Base-by-base conservation (phyloP, 345 rosid species). In the Sapria himalayana region DNA sequence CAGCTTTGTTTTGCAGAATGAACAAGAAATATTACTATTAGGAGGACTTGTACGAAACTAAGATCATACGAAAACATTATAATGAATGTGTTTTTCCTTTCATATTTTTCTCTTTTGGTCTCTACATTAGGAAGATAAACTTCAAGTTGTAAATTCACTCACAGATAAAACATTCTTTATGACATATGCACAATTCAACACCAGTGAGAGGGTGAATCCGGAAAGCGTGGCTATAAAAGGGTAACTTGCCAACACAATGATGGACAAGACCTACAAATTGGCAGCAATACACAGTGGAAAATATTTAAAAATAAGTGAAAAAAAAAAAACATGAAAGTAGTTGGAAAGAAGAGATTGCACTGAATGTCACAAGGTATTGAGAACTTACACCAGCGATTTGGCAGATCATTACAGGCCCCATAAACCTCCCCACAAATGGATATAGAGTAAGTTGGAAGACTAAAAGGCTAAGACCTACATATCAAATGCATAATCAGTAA, bases 181-280 rank as follows among this genome's bases (percentile, higher is more conserved):
- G 45, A 65, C 14, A 46, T 67, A 59, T 29, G 72, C 70, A 43
- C 45, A 37, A 34, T 72, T 72, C 32, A 72, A 23, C 43, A 39
- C 61, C 17, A 68, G 14, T 25, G 49, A 65, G 15, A 68, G 70
- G 21, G 50, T 22, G 29, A 62, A 4, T 18, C 75, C 75, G 0
- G 75, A 68, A 7, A 72, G 70, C 67, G 58, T 49, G 27, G 75
- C 61, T 37, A 72, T 62, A 25, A 54, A 68, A 13, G 79, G 72
- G 59, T 41, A 72, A 43, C 51, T 37, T 22, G 72, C 29, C 29
- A 68, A 46, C 55, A 72, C 35, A 7, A 70, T 74, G 27, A 68
- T 65, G 11, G 74, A 62, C 54, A 68, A 24, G 23, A 52, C 74
- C 79, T 72, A 74, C 23, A 43, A 6, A 50, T 29, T 17, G 24